phyloP scores from a whole-genome alignment of 1,284 basidiomycete species.

The Cutaneotrichosporon cyanovorans region DNA sequence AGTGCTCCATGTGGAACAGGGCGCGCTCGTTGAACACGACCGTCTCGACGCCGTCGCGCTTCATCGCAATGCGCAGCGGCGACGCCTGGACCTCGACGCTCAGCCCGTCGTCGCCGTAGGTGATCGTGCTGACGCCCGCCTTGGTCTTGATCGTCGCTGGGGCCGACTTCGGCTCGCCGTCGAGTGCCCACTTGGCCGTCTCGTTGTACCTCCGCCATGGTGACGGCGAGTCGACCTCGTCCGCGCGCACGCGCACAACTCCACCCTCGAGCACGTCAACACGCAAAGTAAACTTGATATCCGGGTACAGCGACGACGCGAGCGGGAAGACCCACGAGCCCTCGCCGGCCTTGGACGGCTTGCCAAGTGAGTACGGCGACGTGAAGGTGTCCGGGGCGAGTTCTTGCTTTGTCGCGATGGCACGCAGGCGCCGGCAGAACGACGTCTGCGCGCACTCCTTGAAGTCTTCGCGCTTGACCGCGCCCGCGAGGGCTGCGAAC shows the following conservation, averaged over 20 bases:
- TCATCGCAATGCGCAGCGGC: slow-evolving; percentile 65
- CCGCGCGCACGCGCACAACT: slow-evolving; percentile 73
- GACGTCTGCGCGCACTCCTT: slow-evolving; percentile 83
- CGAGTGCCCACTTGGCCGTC: slow-evolving; percentile 72
- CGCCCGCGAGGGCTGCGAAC: slow-evolving; percentile 17
- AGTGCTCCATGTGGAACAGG: slow-evolving; percentile 96
- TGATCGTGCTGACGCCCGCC: slow-evolving; percentile 42
- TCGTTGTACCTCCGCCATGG: slow-evolving; percentile 79
- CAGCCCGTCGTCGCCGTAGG: slow-evolving; percentile 28
- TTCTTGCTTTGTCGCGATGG: slow-evolving; percentile 62
- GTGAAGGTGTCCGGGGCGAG: slow-evolving; percentile 54
- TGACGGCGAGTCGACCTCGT: slow-evolving; percentile 61
- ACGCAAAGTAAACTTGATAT: slow-evolving; percentile 69
- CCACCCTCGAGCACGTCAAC: slow-evolving; percentile 72
- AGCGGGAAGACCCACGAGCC: slow-evolving; percentile 55
- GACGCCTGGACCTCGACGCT: slow-evolving; percentile 59
- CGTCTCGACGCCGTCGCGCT: slow-evolving; percentile 68
- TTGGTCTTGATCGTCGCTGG: slow-evolving; percentile 49
- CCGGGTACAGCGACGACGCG: slow-evolving; percentile 70
- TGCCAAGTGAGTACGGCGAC: slow-evolving; percentile 73
- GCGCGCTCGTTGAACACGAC: slow-evolving; percentile 83
- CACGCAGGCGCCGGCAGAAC: slow-evolving; percentile 81
- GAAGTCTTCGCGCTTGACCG: slow-evolving; percentile 64
- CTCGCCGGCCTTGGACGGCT: slow-evolving; percentile 48
- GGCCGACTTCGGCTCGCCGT: slow-evolving; percentile 54